These are phyloP conservation scores for Backusella tuberculispora DNA, from an alignment of 192 early-diverging fungal genomes.

Conservation along the genomic window DNA sequence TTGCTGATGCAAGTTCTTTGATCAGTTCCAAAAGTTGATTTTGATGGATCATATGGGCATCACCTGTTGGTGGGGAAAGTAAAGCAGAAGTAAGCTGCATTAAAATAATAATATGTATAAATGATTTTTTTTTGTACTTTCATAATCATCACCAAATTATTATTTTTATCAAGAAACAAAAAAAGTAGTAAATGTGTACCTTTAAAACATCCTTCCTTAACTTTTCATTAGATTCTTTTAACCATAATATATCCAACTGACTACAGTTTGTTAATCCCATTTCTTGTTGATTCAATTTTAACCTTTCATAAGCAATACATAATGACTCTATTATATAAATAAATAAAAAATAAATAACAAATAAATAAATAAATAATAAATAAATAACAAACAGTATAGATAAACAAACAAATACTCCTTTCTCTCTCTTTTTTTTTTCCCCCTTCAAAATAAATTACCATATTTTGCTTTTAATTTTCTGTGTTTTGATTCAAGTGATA, in stretches of 20 bases:
- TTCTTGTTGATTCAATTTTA: conserved; percentile 42
- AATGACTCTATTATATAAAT: conserved; percentile 30
- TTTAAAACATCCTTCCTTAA: conserved; percentile 39
- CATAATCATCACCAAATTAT: background rate
- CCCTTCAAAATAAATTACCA: conserved; percentile 42
- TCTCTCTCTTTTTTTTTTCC: background rate
- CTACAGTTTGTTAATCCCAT: conserved; percentile 15
- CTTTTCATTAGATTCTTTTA: conserved; percentile 37
- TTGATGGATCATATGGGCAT: conserved; percentile 16
- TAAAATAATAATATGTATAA: background rate
- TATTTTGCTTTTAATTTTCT: conserved; percentile 42
- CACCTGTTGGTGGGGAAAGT: background rate
- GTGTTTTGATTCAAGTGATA: conserved; percentile 37
- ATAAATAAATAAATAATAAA: background rate
- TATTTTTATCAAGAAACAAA: background rate
- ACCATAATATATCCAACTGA: conserved; percentile 27
- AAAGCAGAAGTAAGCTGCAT: conserved; percentile 19
- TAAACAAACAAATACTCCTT: background rate
- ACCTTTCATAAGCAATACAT: conserved; percentile 31
- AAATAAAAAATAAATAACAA: background rate
- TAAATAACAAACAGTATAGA: background rate
- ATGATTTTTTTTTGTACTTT: conserved; percentile 5
- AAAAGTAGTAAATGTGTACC: conserved; percentile 23
- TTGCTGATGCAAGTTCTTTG: conserved; percentile 59
- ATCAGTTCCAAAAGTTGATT: conserved; percentile 55